These are phyloP conservation scores for Microcyclosporella mali DNA, from an alignment of 2,329 filamentous ascomycete species.

Conservation along the genomic window DNA sequence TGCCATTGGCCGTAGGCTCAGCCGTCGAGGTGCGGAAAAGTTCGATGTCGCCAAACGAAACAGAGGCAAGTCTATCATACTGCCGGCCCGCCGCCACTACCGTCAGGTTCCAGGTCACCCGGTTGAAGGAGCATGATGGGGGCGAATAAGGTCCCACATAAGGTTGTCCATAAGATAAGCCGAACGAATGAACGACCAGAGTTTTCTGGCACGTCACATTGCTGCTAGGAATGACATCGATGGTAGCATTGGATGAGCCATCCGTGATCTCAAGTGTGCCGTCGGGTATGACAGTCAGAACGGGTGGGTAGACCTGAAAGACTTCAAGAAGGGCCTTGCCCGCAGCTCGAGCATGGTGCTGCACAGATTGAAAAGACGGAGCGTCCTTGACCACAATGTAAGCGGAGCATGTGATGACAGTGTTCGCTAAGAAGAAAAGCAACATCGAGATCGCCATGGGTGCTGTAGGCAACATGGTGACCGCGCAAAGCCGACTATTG, in stretches of 20 bases:
- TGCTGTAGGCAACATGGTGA: constrained; percentile 8
- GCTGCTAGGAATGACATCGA: constrained; percentile 21
- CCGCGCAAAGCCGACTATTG: constrained; percentile 3
- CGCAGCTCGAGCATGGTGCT: constrained; percentile 13
- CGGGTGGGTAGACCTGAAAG: constrained; percentile 64
- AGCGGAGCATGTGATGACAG: constrained; percentile 1
- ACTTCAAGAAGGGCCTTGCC: constrained; percentile 48
- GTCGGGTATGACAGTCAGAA: constrained; percentile 44
- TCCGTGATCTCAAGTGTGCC: constrained; percentile 36
- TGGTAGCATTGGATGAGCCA: constrained; percentile 26
- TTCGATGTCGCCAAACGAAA: constrained; percentile 72
- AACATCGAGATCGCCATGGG: constrained; percentile 6
- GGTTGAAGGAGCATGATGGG: constrained; percentile 64
- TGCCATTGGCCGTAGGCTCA: constrained; percentile 65
- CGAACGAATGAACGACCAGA: constrained; percentile 69
- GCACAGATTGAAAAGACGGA: neutral
- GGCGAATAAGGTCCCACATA: constrained; percentile 66
- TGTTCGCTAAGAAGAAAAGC: constrained; percentile 5
- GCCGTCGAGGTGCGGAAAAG: constrained; percentile 80
- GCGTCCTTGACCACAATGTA: neutral
- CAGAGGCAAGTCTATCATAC: constrained; percentile 67
- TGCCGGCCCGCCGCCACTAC: constrained; percentile 65
- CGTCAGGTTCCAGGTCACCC: constrained; percentile 69
- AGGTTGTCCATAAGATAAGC: constrained; percentile 64
- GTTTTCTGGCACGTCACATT: constrained; percentile 45